A percentile compares a stretch with the other conserved stretches of the same genome.
These are phyloP conservation scores for Begonia masoniana DNA, from an alignment of 306 rosid genomes.

Conservation along the genomic window DNA sequence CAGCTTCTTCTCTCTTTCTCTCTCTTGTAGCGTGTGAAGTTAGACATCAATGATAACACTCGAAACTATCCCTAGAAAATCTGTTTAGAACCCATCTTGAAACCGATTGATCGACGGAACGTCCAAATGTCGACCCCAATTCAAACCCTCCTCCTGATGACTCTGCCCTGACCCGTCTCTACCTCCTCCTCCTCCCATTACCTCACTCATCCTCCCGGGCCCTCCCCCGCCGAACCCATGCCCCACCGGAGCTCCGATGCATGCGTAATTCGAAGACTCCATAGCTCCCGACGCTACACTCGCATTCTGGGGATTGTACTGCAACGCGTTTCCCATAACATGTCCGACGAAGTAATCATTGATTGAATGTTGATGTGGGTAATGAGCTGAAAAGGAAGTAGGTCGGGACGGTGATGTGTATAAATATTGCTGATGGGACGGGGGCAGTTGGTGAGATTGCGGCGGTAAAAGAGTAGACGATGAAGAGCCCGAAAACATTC, in stretches of 20 bases:
- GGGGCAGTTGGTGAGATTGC: slow-evolving; percentile 10
- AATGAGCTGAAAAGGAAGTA: slow-evolving; percentile 29
- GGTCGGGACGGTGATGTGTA: slow-evolving; percentile 50
- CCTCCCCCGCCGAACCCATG: slow-evolving; percentile 23
- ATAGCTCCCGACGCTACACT: slow-evolving; percentile 17
- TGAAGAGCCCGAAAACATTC: slow-evolving; percentile 60
- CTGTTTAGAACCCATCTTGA: slow-evolving; percentile 66
- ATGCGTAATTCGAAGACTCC: slow-evolving; percentile 32
- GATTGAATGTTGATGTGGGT: slow-evolving; percentile 27
- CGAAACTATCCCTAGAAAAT: slow-evolving; percentile 16
- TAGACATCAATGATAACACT: slow-evolving; percentile 14
- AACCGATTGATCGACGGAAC: slow-evolving; percentile 65
- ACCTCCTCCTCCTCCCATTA: slow-evolving; percentile 7
- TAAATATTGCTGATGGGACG: slow-evolving; percentile 27
- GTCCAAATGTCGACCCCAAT: slow-evolving; percentile 41
- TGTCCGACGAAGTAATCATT: slow-evolving; percentile 65
- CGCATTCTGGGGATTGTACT: slow-evolving; percentile 17
- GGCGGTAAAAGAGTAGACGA: slow-evolving; percentile 34
- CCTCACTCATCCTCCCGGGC: neutral
- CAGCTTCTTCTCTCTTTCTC: slow-evolving; percentile 32
- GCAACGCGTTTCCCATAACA: slow-evolving; percentile 28
- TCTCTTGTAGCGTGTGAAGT: slow-evolving; percentile 28
- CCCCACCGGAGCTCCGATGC: slow-evolving; percentile 89
- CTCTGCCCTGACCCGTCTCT: slow-evolving; percentile 30
- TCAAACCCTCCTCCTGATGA: slow-evolving; percentile 26